Percentiles rank a stretch among this genome's conserved stretches.
Evolutionary conservation across 805 yeast species (phyloP).

Genomic region (Crinitomyces ghanaensis): DNA sequence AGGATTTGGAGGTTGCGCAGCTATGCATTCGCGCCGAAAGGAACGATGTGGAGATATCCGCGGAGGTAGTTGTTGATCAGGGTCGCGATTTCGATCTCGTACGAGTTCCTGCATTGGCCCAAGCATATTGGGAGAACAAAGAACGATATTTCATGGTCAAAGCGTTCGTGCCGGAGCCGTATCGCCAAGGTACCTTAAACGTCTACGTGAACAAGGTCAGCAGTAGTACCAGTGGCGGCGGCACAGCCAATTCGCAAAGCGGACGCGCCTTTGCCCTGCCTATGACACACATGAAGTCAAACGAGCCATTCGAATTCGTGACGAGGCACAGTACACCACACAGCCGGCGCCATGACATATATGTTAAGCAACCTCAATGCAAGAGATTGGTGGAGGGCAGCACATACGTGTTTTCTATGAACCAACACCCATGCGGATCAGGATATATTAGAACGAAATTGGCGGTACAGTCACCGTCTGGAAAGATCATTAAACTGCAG

Average conservation of each 20-base stretch:
- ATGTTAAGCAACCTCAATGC: conserved; percentile 77
- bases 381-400: conserved; percentile 44
- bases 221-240: neutral
- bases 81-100: conserved; percentile 24
- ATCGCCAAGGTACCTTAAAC: conserved; percentile 57
- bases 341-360: conserved; percentile 60
- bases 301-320: conserved; percentile 55
- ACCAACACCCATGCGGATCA: conserved; percentile 46
- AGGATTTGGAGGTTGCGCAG: conserved; percentile 71
- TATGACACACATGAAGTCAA: conserved; percentile 56
- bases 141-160: conserved; percentile 65
- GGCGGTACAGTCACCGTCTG: conserved; percentile 77
- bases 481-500: conserved; percentile 52
- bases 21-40: conserved; percentile 64
- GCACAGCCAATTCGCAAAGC: conserved; percentile 1
- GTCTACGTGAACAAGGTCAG: conserved; percentile 55
- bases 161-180: conserved; percentile 65
- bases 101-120: conserved; percentile 56
- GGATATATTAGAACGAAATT: conserved; percentile 41
- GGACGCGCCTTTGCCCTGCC: conserved; percentile 68
- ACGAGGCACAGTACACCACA: conserved; percentile 62
- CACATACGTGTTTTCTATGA: conserved; percentile 52
- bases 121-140: conserved; percentile 57
- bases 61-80: conserved; percentile 28
- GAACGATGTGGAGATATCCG: conserved; percentile 55